Conservation (phyloP, 2,329 filamentous ascomycete genomes). For the Cordyceps pruinosa region DNA sequence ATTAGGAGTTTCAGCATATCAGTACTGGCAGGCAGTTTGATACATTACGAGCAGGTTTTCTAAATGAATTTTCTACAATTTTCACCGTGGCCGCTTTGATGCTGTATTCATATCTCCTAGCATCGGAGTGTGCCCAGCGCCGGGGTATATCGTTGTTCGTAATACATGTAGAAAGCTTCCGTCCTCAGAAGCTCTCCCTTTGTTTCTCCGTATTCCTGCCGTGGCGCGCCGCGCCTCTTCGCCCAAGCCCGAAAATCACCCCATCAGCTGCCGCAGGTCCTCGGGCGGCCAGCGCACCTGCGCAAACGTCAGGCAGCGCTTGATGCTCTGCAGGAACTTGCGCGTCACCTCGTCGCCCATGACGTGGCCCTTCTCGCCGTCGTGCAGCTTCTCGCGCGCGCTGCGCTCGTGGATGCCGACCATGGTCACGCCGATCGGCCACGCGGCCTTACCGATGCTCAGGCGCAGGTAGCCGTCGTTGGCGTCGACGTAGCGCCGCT, state of each 20-base stretch:
- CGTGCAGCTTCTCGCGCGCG: conserved; percentile 89
- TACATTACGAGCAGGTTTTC: background rate
- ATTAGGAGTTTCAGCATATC: background rate
- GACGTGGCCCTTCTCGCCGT: conserved; percentile 83
- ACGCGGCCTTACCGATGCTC: conserved; percentile 93
- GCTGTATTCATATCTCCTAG: background rate
- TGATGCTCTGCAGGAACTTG: conserved; percentile 96
- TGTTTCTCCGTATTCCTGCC: background rate
- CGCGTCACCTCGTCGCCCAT: conserved; percentile 94
- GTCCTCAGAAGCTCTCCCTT: background rate
- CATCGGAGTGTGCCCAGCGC: background rate
- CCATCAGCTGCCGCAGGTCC: conserved; percentile 92
- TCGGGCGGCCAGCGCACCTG: conserved; percentile 94
- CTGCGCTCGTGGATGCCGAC: conserved; percentile 98
- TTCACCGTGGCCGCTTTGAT: background rate
- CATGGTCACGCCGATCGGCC: conserved; percentile 99
- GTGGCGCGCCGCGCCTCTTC: conserved; percentile 8
- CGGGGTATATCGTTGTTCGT: conserved; percentile 4
- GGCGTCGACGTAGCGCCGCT: conserved; percentile 87
- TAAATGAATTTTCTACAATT: background rate
- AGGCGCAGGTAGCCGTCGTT: conserved; percentile 91
- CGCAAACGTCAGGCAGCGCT: conserved; percentile 90
- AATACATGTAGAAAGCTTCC: background rate
- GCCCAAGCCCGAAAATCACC: too few relatives aligned
- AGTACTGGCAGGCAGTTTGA: background rate